Percentiles rank a stretch among this genome's conserved stretches.
phyloP scores from a whole-genome alignment of 768 basidiomycete species.

The Dioszegia aurantiaca region DNA sequence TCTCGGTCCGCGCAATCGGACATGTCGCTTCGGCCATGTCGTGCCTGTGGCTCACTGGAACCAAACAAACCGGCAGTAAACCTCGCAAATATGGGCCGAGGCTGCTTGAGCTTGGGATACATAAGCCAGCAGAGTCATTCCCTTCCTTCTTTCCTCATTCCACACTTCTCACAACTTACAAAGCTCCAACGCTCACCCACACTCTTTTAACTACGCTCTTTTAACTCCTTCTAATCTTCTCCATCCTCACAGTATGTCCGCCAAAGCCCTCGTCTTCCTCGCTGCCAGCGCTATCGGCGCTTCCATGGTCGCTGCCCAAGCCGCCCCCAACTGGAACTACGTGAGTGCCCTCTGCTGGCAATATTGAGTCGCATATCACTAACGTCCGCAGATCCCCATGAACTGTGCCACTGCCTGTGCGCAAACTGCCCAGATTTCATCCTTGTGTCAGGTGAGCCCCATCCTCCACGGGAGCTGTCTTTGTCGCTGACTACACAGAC shows the following conservation, averaged over 20 bases:
- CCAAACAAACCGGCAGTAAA: background rate
- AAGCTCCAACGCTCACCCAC: slow-evolving; percentile 3
- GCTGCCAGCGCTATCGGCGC: slow-evolving; percentile 34
- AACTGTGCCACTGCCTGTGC: slow-evolving; percentile 43
- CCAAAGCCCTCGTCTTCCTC: slow-evolving; percentile 33
- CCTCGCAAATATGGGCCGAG: no score
- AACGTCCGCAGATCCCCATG: slow-evolving; percentile 36
- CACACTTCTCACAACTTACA: background rate
- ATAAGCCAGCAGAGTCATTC: background rate
- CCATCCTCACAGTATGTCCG: slow-evolving; percentile 22
- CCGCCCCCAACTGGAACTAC: slow-evolving; percentile 40
- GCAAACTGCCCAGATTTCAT: slow-evolving; percentile 35
- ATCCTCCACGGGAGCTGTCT: no score
- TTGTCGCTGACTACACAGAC: slow-evolving; percentile 12
- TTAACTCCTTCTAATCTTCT: no score
- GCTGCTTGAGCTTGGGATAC: no score
- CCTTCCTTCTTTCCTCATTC: background rate
- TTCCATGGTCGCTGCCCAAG: slow-evolving; percentile 33
- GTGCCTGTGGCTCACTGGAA: background rate
- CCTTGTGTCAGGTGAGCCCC: slow-evolving; percentile 42
- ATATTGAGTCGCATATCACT: no score
- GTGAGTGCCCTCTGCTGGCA: slow-evolving; percentile 22
- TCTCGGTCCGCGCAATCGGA: background rate
- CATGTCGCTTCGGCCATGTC: background rate
- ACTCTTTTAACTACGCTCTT: slow-evolving; percentile 8